phyloP scores from a whole-genome alignment of 495 filamentous ascomycete species.

The Thozetella sp. region DNA sequence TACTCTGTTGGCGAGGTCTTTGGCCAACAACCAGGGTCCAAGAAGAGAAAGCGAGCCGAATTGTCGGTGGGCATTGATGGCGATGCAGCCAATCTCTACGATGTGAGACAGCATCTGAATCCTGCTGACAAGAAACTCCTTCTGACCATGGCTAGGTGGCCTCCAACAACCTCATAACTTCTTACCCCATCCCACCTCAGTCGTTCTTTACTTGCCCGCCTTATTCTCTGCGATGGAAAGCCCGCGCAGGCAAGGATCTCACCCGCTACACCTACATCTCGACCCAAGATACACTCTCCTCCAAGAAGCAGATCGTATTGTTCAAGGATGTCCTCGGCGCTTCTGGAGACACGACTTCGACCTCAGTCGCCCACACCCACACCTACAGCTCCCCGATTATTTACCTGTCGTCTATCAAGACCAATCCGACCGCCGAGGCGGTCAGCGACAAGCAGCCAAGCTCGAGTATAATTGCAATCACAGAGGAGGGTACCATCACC shows the following conservation, averaged over 20 bases:
- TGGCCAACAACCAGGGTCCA: constrained; percentile 65
- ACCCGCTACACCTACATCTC: constrained; percentile 74
- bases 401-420: constrained; percentile 21
- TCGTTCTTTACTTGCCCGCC: constrained; percentile 76
- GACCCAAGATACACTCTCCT: constrained; percentile 29
- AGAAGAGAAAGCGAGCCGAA: constrained; percentile 85
- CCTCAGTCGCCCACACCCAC: constrained; percentile 16
- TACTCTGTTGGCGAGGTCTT: constrained; percentile 71
- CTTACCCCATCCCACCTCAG: constrained; percentile 83
- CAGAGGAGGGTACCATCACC: constrained; percentile 35
- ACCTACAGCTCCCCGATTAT: constrained; percentile 22
- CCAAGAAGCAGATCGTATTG: constrained; percentile 42
- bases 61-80: constrained; percentile 86
- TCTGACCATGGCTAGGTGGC: constrained; percentile 61
- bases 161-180: constrained; percentile 77
- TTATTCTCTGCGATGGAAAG: constrained; percentile 69
- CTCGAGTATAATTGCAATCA: constrained; percentile 36
- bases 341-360: constrained; percentile 54
- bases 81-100: constrained; percentile 89
- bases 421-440: constrained; percentile 7
- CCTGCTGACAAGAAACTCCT: neutral
- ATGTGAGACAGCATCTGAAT: constrained; percentile 57
- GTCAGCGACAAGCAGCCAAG: constrained; percentile 7
- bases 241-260: constrained; percentile 48
- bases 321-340: constrained; percentile 65